Evolutionary conservation across 805 yeast species (phyloP).

Genomic region (Wickerhamomyces bovis): DNA sequence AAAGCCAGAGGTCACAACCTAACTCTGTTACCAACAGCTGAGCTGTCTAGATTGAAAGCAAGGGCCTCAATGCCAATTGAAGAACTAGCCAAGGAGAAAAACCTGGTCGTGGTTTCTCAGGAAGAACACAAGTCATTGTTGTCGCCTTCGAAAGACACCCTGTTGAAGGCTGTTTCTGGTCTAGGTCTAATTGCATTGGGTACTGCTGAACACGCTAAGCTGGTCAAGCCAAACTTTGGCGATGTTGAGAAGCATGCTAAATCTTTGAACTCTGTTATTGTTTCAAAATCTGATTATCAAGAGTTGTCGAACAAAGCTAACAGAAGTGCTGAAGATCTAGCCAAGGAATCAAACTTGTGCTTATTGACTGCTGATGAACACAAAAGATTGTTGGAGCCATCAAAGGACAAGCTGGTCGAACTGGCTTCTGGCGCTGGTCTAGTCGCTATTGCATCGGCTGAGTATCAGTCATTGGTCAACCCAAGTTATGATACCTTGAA

Average conservation of each 20-base stretch:
- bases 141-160: conserved; percentile 12
- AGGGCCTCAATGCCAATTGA: conserved; percentile 6
- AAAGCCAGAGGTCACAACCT: conserved; percentile 6
- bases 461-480: neutral
- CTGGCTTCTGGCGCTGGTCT: conserved; percentile 7
- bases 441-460: conserved; percentile 4
- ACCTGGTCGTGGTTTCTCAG: conserved; percentile 11
- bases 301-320: neutral
- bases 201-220: conserved; percentile 4
- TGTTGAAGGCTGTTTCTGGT: conserved; percentile 6
- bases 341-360: conserved; percentile 6
- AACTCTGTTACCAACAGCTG: conserved; percentile 4
- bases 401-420: conserved; percentile 1
- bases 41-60: conserved; percentile 4
- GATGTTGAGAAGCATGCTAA: conserved; percentile 8
- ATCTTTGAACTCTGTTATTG: neutral
- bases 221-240: conserved; percentile 4
- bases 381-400: conserved; percentile 1
- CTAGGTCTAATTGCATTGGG: conserved; percentile 6
- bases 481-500: conserved; percentile 1
- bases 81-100: conserved; percentile 7
- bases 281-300: conserved; percentile 4
- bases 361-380: conserved; percentile 1
- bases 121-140: conserved; percentile 12
- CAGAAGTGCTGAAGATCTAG: conserved; percentile 5